Evolutionary conservation across 306 rosid species (phyloP), one percentile per base, ranked within the genome.

Genomic region (Prunus mira): DNA sequence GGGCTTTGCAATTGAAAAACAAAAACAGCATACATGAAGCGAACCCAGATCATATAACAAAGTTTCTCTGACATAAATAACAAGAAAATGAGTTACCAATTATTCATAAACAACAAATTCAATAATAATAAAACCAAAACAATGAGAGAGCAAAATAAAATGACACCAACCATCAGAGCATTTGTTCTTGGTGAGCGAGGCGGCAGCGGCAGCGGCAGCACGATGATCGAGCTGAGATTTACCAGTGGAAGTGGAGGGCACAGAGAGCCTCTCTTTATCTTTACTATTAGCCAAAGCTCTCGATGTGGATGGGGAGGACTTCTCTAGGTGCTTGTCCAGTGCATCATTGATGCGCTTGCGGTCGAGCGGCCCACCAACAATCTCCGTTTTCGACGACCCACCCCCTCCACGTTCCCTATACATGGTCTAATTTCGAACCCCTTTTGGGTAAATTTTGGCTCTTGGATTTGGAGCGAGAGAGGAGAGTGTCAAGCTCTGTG

Each of bases 271-370:
- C 67, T 85, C 89, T 73, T 85, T 88, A 67, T 88, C 91, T 73
- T 85, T 88, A 73, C 81, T 67, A 63, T 52, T 72, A 14, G 75
- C 65, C 69, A 82, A 58, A 19, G 81, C 86, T 74, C 87, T 83
- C 9, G 91, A 85, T 32, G 89, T 87, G 32, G 91, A 88, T 3
- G 89, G 84, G 5, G 91, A 83, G 38, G 89, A 85, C 79, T 88
- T 88, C 87, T 85, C 91, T 56, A 88, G 83, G 28, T 88, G 91
- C 79, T 88, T 88, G 69, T 88, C 91, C 28, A 88, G 87, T 27
- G 89, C 91, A 83, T 88, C 91, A 82, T 85, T 88, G 84, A 88
- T 88, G 77, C 89, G 89, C 89, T 88, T 88, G 18, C 91, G 91
- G 82, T 88, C 89, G 60, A 80, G 74, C 24, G 87, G 66, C 14